Conservation (phyloP, 1,284 basidiomycete genomes). For the Ustilago loliicola region DNA sequence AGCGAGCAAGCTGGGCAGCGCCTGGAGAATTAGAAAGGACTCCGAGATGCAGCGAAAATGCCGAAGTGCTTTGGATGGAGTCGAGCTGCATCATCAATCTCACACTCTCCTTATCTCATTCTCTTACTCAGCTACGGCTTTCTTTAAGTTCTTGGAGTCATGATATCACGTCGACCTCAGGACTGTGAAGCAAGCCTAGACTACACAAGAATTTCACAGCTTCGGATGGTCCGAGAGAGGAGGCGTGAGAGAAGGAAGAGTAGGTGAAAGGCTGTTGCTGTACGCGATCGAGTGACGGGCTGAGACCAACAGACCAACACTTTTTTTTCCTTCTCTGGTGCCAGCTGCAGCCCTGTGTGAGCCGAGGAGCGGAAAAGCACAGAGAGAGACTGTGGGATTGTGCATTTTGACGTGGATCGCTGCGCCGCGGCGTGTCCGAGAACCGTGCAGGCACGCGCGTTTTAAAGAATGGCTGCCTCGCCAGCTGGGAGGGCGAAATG, state of each 20-base stretch:
- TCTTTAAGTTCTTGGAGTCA: too few species aligned
- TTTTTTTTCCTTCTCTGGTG: neutral
- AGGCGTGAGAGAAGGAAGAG: too few species aligned
- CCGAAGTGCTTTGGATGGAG: slow-evolving; percentile 20
- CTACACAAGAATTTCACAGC: too few species aligned
- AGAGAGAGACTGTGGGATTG: neutral
- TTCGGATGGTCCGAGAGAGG: neutral
- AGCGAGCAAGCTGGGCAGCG: slow-evolving; percentile 1
- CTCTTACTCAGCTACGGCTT: too few species aligned
- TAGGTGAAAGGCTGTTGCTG: neutral
- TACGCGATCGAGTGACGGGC: neutral
- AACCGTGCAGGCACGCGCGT: slow-evolving; percentile 45
- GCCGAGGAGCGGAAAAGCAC: slow-evolving; percentile 8
- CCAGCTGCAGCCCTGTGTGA: neutral
- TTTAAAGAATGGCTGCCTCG: neutral
- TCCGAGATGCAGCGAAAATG: slow-evolving; percentile 56
- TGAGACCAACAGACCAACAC: slow-evolving; percentile 37
- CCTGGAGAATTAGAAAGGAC: neutral
- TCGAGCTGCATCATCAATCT: neutral
- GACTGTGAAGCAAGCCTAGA: too few species aligned
- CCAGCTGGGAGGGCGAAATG: neutral
- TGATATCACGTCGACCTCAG: too few species aligned
- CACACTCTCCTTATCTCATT: neutral
- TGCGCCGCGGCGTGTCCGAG: slow-evolving; percentile 25
- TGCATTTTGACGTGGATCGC: slow-evolving; percentile 1